Percentiles rank a stretch among this genome's conserved stretches.
phyloP scores from a whole-genome alignment of 495 filamentous ascomycete genomes.

The Podospora fimiseda region DNA sequence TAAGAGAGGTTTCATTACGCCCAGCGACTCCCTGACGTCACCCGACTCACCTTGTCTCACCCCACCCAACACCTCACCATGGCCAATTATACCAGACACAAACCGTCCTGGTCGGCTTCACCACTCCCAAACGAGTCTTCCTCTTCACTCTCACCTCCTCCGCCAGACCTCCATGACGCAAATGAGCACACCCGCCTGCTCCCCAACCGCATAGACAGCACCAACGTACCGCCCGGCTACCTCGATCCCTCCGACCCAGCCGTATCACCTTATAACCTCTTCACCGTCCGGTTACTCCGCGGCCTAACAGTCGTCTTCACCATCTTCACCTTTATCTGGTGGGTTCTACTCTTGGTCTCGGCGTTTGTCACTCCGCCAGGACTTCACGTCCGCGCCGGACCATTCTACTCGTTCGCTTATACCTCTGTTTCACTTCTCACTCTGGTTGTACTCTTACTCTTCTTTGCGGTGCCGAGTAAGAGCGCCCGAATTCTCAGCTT shows the following conservation, averaged over 20 bases:
- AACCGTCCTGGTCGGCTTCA: not conserved
- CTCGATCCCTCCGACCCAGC: slow-evolving; percentile 93
- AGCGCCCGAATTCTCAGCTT: slow-evolving; percentile 63
- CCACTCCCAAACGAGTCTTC: slow-evolving; percentile 7
- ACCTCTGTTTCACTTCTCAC: slow-evolving; percentile 66
- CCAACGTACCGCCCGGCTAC: slow-evolving; percentile 69
- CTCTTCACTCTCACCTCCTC: slow-evolving; percentile 1
- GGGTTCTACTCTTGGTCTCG: slow-evolving; percentile 77
- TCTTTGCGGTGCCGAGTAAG: slow-evolving; percentile 78
- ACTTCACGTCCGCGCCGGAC: slow-evolving; percentile 77
- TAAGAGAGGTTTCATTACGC: too few relatives aligned
- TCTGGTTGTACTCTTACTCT: slow-evolving; percentile 69
- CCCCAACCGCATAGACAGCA: slow-evolving; percentile 46
- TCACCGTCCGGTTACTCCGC: slow-evolving; percentile 72
- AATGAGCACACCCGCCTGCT: slow-evolving; percentile 74
- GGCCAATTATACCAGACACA: too few relatives aligned
- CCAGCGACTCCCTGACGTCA: too few relatives aligned
- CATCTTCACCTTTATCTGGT: slow-evolving; percentile 75
- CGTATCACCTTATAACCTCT: slow-evolving; percentile 93
- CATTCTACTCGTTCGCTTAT: slow-evolving; percentile 83
- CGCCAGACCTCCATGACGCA: slow-evolving; percentile 30
- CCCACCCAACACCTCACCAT: not conserved
- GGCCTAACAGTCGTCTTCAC: slow-evolving; percentile 68
- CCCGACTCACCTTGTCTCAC: not conserved
- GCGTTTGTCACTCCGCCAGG: slow-evolving; percentile 83